Base-by-base conservation (phyloP, 495 filamentous ascomycete species). In the Penicillium paradoxum region DNA sequence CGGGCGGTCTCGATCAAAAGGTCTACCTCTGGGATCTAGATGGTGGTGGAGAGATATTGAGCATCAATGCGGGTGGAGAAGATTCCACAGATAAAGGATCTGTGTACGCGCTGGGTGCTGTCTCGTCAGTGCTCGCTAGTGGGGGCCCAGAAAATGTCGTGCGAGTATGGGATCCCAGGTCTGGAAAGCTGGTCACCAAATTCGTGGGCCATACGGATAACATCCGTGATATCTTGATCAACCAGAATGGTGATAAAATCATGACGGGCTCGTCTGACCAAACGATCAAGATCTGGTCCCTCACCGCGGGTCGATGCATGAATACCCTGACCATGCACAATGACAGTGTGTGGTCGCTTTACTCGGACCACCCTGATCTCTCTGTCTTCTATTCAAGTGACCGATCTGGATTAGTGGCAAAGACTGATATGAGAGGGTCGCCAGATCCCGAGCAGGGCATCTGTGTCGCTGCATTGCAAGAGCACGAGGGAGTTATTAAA, bases 141-240 rank as follows among this genome's bases (percentile, higher is more conserved):
- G 93, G 93, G 49, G 92, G 93, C 0, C 93, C 93, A 2, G 93
- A 98, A 72, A 93, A 89, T 58, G 88, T 91, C 34, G 93, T 97
- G 1, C 78, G 92, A 30, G 71, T 97, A 53, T 98, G 95, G 92
- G 93, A 98, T 71, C 83, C 90, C 15, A 85, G 83, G 67, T 85
- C 89, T 29, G 92, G 93, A 24, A 90, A 93, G 71, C 79, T 86
- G 46, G 86, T 98, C 47, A 96, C 91, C 44, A 97, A 96, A 64
- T 91, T 98, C 49, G 90, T 97, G 8, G 93, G 93, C n/a, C 93
- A 98, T 71, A 97, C 91, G 32, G 93, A 97, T 72, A 96, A 92
- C 55, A 81, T 98, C 54, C 85, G 93, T 39, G 85, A 90, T 55
- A 90, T 98, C 53, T 72, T 97, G 46, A 85, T 98, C 60, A 95